Conservation (phyloP, 129 eudicot genomes). For the Arctium minus region DNA sequence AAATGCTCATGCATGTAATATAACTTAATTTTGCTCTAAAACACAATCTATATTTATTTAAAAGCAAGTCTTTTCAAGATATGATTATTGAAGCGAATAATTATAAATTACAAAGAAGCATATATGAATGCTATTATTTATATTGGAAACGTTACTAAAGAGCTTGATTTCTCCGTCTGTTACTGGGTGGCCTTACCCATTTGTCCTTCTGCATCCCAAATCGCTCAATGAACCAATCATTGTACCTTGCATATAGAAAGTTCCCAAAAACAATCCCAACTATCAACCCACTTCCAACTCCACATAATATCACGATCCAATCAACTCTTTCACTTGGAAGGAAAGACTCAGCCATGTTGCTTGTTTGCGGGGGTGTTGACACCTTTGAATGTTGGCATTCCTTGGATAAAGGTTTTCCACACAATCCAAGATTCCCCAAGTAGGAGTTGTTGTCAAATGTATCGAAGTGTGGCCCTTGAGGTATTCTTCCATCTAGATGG, state of each 20-base stretch:
- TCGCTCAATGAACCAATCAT: conserved; percentile 6
- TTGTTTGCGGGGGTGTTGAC: background rate
- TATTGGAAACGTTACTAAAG: background rate
- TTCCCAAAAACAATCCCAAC: conserved; percentile 2
- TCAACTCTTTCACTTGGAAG: conserved; percentile 9
- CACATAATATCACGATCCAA: conserved; percentile 10
- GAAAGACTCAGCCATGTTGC: background rate
- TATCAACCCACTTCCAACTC: conserved; percentile 16
- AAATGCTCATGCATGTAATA: no score
- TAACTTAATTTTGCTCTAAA: no score
- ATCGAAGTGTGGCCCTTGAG: conserved; percentile 5
- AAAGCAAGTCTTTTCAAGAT: no score
- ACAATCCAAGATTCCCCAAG: conserved; percentile 7
- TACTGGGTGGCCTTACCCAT: conserved; percentile 3
- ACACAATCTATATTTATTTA: no score
- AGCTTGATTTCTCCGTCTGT: background rate
- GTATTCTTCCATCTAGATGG: conserved; percentile 20
- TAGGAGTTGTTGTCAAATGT: conserved; percentile 15
- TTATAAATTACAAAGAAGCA: background rate
- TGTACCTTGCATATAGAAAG: background rate
- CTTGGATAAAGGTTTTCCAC: conserved; percentile 7
- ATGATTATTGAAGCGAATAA: no score
- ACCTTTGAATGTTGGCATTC: background rate
- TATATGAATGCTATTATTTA: background rate
- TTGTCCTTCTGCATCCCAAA: background rate